phyloP scores from a whole-genome alignment of 768 basidiomycete species.

The Russula dissimulans region DNA sequence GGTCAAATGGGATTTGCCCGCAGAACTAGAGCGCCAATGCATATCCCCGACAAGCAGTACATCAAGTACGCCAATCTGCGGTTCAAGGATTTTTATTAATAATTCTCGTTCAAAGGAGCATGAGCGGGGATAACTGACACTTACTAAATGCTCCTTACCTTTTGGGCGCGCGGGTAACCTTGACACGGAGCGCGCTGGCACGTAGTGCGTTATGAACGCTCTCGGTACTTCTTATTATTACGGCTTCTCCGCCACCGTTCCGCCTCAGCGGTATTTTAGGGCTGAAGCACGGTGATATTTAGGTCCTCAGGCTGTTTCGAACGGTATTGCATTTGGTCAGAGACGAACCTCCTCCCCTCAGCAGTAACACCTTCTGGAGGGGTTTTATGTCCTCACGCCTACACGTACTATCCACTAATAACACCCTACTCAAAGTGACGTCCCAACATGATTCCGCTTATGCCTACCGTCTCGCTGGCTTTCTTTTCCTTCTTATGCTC shows the following conservation, averaged over 20 bases:
- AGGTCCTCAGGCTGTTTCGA: neutral
- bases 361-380: slow-evolving; percentile 23
- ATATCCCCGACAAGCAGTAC: no score
- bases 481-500: slow-evolving; percentile 66
- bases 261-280: neutral
- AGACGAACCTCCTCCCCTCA: neutral
- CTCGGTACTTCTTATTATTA: neutral
- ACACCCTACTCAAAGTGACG: slow-evolving; percentile 16
- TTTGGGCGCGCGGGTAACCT: neutral
- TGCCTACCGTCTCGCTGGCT: slow-evolving; percentile 56
- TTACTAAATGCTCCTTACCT: neutral
- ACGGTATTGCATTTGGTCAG: neutral
- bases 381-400: slow-evolving; percentile 27
- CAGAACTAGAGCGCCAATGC: no score
- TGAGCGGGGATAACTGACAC: neutral
- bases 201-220: neutral
- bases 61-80: no score
- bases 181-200: neutral
- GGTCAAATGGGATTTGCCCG: no score
- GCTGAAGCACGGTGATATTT: neutral
- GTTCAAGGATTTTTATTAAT: neutral
- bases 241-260: slow-evolving; percentile 1
- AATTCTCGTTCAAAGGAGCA: neutral
- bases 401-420: slow-evolving; percentile 23
- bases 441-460: slow-evolving; percentile 52